Evolutionary conservation across 2,329 filamentous ascomycete genomes (phyloP), one percentile per base, ranked within the genome.

Genomic region (Lasiodiplodia sp.): DNA sequence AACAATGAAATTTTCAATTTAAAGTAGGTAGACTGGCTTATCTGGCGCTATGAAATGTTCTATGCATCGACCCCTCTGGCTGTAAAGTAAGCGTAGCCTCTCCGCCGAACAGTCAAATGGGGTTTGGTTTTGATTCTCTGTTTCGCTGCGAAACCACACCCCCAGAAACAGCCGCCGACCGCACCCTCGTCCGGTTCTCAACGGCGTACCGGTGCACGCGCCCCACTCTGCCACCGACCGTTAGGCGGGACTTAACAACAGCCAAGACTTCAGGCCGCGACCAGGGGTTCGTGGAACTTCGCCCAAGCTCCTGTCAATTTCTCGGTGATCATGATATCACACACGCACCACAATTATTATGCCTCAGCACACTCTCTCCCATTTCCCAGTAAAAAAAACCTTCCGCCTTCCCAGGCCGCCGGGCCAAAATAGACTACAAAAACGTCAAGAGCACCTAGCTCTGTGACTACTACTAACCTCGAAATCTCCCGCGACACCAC

Each of bases 361-460:
- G 58, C 58, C 58, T 49, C 44, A 51, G 10, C 31, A 44, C 16
- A 34, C 21, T 34, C 44, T 63, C 58, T 51, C 58, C 58, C 44
- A 38, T 63, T 49, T 31, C 44, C 58, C 58, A 63, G 28, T 28
- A 18, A 18, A 44, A 37, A 34, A 63, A 51, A 49, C 58, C 58
- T 47, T 34, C 58, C 31, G 31, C 58, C 58, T 18, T 63, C 16
- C 58, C 58, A 25, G 56, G 44, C 40, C 58, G 16, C 58, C 40
- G 40, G 58, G 58, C 58, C 58, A 51, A 63, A 63, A 63, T 63
- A 63, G 44, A 63, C 58, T 63, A 63, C 58, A 63, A 63, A 47
- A 47, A 51, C 58, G 44, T 23, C 58, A 25, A n/a, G 37, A 11
- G 58, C 57, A 38, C 40, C 23, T 16, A 37, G 56, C 56, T 58